Evolutionary conservation across 768 basidiomycete species (phyloP), one percentile per base, ranked within the genome.

Genomic region (Piloderma croceum): DNA sequence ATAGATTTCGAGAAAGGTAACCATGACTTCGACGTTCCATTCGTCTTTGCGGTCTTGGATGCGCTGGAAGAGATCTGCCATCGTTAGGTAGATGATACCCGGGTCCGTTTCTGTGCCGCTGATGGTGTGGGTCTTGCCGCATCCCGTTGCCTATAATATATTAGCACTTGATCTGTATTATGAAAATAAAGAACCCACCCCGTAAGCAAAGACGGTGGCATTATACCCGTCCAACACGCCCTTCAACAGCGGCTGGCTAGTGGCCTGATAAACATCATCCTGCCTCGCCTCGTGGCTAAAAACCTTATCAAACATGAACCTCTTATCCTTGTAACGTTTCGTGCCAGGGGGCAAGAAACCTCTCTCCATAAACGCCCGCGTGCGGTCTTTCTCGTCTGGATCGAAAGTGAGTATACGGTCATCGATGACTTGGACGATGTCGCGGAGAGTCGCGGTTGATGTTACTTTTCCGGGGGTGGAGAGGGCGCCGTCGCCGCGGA

Each of bases 61-160:
- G 36, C 83, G 78, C 53, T 85, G 83, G 61, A 98, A 99, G 47
- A 99, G 79, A 63, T 97, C 94, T 32, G 89, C 81, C 93, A 97
- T 98, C 15, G 92, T 91, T 43, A 90, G 74, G 63, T 98, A 92
- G 60, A 98, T 96, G 53, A 96, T 81, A 22, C 96, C 96, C 13
- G 90, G 90, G 59, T 94, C 86, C 17, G 61, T 58, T 33, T 85
- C 83, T 25, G 87, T 84, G 42, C 94, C 94, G 53, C 91, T 96
- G 61, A 99, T 97, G 15, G 96, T 99, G 63, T 98, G 93, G 4
- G 96, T 99, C 65, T 99, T 99, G 48, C 96, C 96, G 59, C 96
- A 98, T n/a, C 96, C 96, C n/a, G 96, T 98, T 18, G 96, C 96
- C 96, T 98, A 55, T 15, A 31, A 42, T 10, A 24, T 35, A 32